Percentiles rank a stretch among this genome's conserved stretches.
Conservation (phyloP, 345 rosid genomes). For the Sonneratia caseolaris region DNA sequence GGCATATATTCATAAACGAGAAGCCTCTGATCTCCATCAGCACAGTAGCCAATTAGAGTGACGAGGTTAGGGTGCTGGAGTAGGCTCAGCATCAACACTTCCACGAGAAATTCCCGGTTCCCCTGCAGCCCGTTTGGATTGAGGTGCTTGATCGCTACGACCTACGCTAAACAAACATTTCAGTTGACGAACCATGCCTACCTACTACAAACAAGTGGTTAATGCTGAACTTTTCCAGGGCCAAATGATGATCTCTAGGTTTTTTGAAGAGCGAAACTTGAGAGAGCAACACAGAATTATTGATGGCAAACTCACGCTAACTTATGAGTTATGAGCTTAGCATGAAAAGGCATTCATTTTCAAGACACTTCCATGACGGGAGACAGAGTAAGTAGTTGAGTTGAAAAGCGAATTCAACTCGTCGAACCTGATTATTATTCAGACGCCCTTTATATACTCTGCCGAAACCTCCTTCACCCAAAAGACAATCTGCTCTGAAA, state of each 20-base stretch:
- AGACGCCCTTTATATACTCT: slow-evolving; percentile 72
- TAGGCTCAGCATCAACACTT: slow-evolving; percentile 77
- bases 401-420: not conserved
- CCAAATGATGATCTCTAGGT: not conserved
- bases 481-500: slow-evolving; percentile 63
- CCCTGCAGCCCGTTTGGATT: slow-evolving; percentile 86
- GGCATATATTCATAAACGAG: slow-evolving; percentile 87
- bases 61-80: slow-evolving; percentile 89
- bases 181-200: not conserved
- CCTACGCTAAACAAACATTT: slow-evolving; percentile 29
- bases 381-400: not conserved
- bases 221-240: too few relatives aligned
- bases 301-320: not conserved
- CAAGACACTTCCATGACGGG: too few relatives aligned
- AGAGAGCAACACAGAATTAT: not conserved
- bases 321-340: not conserved
- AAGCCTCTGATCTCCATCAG: slow-evolving; percentile 94
- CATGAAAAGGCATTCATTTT: too few relatives aligned
- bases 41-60: slow-evolving; percentile 76
- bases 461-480: slow-evolving; percentile 93
- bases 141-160: slow-evolving; percentile 87
- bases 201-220: not conserved
- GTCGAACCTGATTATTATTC: slow-evolving; percentile 52
- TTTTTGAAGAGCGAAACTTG: not conserved
- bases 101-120: slow-evolving; percentile 82